A percentile compares a stretch with the other conserved stretches of the same genome.
Conservation (phyloP, 345 rosid species). For the Eucalyptus fibrosa region DNA sequence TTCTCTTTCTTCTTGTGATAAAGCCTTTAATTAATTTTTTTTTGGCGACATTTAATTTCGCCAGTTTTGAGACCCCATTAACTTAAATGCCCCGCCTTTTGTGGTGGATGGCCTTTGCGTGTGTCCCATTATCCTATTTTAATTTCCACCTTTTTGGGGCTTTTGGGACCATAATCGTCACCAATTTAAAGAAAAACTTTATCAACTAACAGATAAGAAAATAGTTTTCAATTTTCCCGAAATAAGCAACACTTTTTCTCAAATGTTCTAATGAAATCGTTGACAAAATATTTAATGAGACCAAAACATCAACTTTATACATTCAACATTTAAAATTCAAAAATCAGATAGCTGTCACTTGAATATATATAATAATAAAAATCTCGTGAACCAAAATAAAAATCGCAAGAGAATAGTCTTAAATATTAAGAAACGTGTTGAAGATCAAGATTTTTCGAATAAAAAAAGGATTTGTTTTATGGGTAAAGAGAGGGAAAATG, state of each 20-base stretch:
- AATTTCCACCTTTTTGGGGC: background rate
- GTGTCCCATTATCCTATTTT: background rate
- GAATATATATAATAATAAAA: background rate
- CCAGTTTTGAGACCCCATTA: background rate
- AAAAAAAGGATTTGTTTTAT: no score
- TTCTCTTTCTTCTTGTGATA: background rate
- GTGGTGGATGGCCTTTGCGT: background rate
- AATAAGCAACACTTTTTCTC: background rate
- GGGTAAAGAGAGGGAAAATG: background rate
- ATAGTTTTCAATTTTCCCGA: background rate
- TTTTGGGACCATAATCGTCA: background rate
- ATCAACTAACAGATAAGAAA: background rate
- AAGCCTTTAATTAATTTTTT: background rate
- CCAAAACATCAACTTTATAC: background rate
- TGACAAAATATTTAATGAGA: background rate
- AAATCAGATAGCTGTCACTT: accelerated
- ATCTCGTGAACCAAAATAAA: background rate
- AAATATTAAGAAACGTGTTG: background rate
- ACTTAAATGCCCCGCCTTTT: background rate
- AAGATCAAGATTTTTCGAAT: accelerated
- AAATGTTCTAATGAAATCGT: background rate
- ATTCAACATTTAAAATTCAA: background rate
- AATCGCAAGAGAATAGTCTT: background rate
- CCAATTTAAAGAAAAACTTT: background rate
- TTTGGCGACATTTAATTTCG: background rate